Base-by-base conservation (phyloP, 805 yeast species). In the Pichia nanzhaoensis region DNA sequence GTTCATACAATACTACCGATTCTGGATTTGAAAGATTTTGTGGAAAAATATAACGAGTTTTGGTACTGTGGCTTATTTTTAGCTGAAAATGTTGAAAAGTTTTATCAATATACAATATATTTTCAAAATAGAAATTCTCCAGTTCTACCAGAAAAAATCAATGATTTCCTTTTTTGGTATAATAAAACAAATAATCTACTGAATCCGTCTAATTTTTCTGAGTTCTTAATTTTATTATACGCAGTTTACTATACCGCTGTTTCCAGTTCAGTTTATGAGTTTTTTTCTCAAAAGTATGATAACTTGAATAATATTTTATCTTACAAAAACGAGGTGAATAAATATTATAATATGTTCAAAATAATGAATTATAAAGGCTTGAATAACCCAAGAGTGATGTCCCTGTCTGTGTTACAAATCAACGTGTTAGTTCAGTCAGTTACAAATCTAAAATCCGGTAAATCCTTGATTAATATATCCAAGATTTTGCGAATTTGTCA, bases 1-100 rank as follows among this genome's bases (percentile, higher is more conserved):
- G 75, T 78, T 17, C 81, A 78, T 52, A 72, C 78, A 5, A 57
- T 78, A 18, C 55, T 77, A n/a, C 84, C 84, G 0, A 61, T 78
- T 3, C 48, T 78, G 39, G 78, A 77, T 50, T 52, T 78, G 27
- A 55, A 61, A 9, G 71, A 68, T 18, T 77, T 78, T 49, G 48
- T 69, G 3, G 52, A 52, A 33, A 74, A 73, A 42, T 56, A 55
- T 39, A 50, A 74, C 22, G 63, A 60, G 21, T 78, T 70, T 51
- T 78, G 83, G 83, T 66, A 67, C 34, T 55, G 59, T 38, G 59
- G 60, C 5, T 46, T 58, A 37, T 54, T 53, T 31, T 34, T 54
- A 16, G 46, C 49, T 20, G 55, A 47, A 22, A 58, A 58, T 24
- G 44, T 54, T 16, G 55, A 51, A 37, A 54, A 46, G 14, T 20